Base-by-base conservation (phyloP, 495 filamentous ascomycete genomes). In the Darksidea phi region DNA sequence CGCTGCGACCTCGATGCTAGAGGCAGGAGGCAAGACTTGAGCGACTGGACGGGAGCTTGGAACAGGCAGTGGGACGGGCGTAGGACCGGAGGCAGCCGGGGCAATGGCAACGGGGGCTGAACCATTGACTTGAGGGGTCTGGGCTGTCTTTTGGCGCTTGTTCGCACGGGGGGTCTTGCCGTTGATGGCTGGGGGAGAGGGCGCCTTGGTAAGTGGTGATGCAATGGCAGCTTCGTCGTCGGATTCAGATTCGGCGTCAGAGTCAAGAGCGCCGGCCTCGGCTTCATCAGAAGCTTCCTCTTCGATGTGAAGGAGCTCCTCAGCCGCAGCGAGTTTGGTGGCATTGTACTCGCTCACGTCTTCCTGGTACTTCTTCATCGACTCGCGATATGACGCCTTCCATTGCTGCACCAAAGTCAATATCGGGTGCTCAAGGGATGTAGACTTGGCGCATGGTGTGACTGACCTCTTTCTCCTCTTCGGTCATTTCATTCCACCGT, bases 401-500 rank as follows among this genome's bases (percentile, higher is more conserved):
- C 63, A 70, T 51, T 45, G 50, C 67, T 70, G 41, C 13, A 10
- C 37, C 6, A 10, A 6, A 28, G 34, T 65, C 36, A 41, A 20
- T 48, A 17, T 26, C 28, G 18, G 50, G 17, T 45, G 69, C 46
- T 54, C 63, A 51, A 13, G 53, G 37, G 47, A 36, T 28, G 15
- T 13, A 26, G 51, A 42, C 21, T 18, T 10, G 15, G 23, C 7
- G 28, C 23, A 11, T 10, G 6, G 6, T 24, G 59, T 54, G 13
- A 74, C 83, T 69, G 76, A 94, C 88, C 64, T 84, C 80, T 76
- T 95, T 93, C 72, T 95, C 84, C 0, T 75, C 70, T 0, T 85
- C 78, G 5, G 75, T 73, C 87, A 97, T 90, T 43, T 79, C 80
- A 46, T 82, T 76, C 94, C 95, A 96, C 61, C 93, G 82, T 48